A percentile compares a stretch with the other conserved stretches of the same genome.
These are phyloP conservation scores for Pistacia vera DNA, from an alignment of 345 rosid genomes.

Conservation along the genomic window DNA sequence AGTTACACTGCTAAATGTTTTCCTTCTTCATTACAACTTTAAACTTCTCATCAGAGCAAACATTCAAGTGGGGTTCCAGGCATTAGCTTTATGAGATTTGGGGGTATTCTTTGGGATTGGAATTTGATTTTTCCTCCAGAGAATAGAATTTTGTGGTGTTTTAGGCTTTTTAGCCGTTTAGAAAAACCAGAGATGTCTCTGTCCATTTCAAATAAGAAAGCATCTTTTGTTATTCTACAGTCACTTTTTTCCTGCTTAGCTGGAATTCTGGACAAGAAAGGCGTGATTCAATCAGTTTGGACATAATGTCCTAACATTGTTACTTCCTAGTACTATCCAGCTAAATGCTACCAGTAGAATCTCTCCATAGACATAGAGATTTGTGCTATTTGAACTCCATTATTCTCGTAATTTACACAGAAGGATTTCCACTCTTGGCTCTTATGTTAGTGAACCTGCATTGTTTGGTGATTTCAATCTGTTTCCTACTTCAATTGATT, in stretches of 20 bases:
- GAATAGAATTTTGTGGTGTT: constrained; percentile 17
- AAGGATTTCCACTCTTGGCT: not conserved
- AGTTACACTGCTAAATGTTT: not conserved
- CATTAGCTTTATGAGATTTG: constrained; percentile 21
- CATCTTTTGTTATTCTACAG: constrained; percentile 14
- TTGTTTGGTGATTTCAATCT: constrained; percentile 2
- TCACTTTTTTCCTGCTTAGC: constrained; percentile 24
- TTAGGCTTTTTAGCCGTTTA: not conserved
- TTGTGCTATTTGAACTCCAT: constrained; percentile 19
- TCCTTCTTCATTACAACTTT: not conserved
- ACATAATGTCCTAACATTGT: constrained; percentile 5
- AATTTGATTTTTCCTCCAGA: constrained; percentile 24
- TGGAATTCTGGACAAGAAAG: constrained; percentile 29
- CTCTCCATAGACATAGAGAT: constrained; percentile 21
- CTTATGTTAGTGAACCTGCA: not conserved
- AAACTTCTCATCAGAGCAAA: not conserved
- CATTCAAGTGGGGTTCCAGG: constrained; percentile 15
- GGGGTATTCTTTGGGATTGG: constrained; percentile 37
- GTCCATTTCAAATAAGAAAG: constrained; percentile 37
- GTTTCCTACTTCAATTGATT: not conserved
- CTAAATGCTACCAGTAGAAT: constrained; percentile 22
- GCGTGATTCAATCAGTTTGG: constrained; percentile 27
- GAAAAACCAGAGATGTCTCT: constrained; percentile 20
- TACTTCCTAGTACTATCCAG: constrained; percentile 24
- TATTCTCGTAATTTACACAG: not conserved